Evolutionary conservation across 768 basidiomycete species (phyloP).

Genomic region (Mycena kentingensis): DNA sequence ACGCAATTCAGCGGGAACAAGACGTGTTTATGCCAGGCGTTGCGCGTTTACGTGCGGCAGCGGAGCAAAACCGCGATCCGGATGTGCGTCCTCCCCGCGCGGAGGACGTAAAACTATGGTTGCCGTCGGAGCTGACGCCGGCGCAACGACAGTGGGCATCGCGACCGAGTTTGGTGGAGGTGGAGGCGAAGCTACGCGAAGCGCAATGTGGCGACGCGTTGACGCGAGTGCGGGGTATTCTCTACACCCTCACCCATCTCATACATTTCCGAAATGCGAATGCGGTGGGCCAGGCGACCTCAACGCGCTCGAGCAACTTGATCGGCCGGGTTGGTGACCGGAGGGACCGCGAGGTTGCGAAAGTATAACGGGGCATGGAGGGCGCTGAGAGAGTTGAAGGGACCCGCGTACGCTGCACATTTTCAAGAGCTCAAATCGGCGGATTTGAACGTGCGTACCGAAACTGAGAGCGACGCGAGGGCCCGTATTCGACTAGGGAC

Average conservation of each 20-base stretch:
- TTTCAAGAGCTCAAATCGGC: not conserved
- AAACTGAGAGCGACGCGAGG: conserved; percentile 5
- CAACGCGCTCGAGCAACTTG: not conserved
- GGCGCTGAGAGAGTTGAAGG: conserved; percentile 1
- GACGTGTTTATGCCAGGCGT: conserved; percentile 10
- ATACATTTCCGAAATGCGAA: conserved; percentile 5
- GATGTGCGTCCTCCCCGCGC: conserved; percentile 1
- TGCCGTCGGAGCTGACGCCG: conserved; percentile 9
- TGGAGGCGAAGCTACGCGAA: conserved; percentile 5
- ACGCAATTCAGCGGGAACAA: conserved; percentile 1
- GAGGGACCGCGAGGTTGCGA: not conserved
- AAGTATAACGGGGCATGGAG: conserved; percentile 1
- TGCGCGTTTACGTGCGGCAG: not conserved
- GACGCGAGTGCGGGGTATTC: not conserved
- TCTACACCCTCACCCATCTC: conserved; percentile 11
- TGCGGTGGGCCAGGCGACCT: conserved; percentile 1
- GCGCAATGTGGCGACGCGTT: conserved; percentile 9
- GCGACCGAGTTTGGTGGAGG: not conserved
- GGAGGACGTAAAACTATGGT: conserved; percentile 11
- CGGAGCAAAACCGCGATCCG: conserved; percentile 8
- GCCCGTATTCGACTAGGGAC: conserved; percentile 1
- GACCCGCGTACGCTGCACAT: not conserved
- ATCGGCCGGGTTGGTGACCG: conserved; percentile 5
- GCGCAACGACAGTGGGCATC: not conserved
- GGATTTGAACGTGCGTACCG: conserved; percentile 7